Base-by-base conservation (phyloP, 108 stramenopile species). In the Fragilaria crotonensis region DNA sequence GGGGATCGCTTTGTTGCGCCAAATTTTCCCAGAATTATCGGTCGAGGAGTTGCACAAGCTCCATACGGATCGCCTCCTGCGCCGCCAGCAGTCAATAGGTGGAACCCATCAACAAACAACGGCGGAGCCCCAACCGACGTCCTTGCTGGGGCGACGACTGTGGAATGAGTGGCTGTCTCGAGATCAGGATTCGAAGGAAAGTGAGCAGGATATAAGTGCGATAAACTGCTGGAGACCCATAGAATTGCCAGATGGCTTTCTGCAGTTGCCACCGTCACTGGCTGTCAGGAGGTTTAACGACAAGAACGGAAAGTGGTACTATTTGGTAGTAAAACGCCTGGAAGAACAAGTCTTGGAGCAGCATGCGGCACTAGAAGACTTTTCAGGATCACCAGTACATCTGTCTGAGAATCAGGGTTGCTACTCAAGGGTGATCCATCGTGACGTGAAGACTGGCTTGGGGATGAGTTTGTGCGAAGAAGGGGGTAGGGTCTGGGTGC, bases 391-490 rank as follows among this genome's bases (percentile, higher is more conserved):
- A 29, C n/a, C 30, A 33, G 48, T 18, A 14, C 4, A 4, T 11
- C 4, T 23, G 11, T 11, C 33, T 33, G 22, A 11, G 25, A 30
- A 29, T 4, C 22, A 30, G 45, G 20, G 2, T 50, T 56, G 20
- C 25, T 70, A 55, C 32, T 62, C 77, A 5, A 52, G 47, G 2
- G 57, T 71, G 1, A 32, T 88, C 29, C 48, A 67, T 36, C 65
- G 77, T 25, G 73, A 89, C 67, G 51, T 68, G 3, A 11, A 62
- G 0, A 41, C 67, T 18, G 83, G 90, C 28, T 50, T 91, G 52
- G 90, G 90, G 25, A 81, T 91, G 78, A 78, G 76, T 25, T 54
- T 91, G 66, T 33, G 66, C 0, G 73, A 77, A 60, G 52, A 65
- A 30, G 63, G 67, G 11, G 71, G 82, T 11, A 64, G 58, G 45